Conservation (phyloP, 352 stramenopile species). For the Thalassiosira livingstoniorum region DNA sequence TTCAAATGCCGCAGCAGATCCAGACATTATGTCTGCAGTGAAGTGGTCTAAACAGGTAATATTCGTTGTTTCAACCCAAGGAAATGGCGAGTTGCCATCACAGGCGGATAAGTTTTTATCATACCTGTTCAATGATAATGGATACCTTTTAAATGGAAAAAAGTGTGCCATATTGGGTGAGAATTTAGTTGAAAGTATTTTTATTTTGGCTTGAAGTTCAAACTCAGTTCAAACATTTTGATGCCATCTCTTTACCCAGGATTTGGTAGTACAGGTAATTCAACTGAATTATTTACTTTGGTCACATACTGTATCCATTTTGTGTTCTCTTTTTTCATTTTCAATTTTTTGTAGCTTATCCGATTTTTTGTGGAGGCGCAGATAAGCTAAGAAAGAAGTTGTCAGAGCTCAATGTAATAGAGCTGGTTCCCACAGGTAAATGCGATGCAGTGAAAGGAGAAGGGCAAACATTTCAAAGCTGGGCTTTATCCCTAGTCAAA, state of each 20-base stretch:
- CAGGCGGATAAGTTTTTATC: slow-evolving; percentile 51
- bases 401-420: slow-evolving; percentile 10
- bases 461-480: slow-evolving; percentile 26
- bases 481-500: slow-evolving; percentile 28
- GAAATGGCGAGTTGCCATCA: slow-evolving; percentile 54
- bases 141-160: slow-evolving; percentile 21
- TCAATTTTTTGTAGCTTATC: slow-evolving; percentile 22
- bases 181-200: too few relatives aligned
- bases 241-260: too few relatives aligned
- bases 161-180: slow-evolving; percentile 42
- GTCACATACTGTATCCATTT: too few relatives aligned
- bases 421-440: slow-evolving; percentile 36
- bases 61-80: slow-evolving; percentile 51
- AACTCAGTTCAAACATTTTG: too few relatives aligned
- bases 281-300: too few relatives aligned
- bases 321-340: too few relatives aligned
- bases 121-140: slow-evolving; percentile 42
- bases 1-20: slow-evolving; percentile 29
- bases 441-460: slow-evolving; percentile 55
- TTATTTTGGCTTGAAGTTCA: too few relatives aligned
- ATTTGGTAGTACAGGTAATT: too few relatives aligned
- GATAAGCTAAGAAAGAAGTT: slow-evolving; percentile 27
- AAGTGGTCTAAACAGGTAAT: slow-evolving; percentile 25
- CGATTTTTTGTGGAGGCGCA: slow-evolving; percentile 49
- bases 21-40: slow-evolving; percentile 22